Base-by-base conservation (phyloP, 257 asterid species). In the Pogostemon cablin region DNA sequence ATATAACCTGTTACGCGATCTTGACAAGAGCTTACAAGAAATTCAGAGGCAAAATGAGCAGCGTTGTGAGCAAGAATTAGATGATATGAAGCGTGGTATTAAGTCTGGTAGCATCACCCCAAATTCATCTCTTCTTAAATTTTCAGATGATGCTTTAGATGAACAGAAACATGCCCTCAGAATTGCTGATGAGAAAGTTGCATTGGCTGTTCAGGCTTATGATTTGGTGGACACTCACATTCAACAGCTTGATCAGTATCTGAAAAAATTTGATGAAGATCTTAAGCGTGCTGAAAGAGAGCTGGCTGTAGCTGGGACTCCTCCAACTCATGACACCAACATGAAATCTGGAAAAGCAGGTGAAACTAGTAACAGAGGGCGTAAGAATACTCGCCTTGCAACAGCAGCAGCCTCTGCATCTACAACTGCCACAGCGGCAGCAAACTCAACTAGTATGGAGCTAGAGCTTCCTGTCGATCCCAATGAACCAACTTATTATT, bases 201-300 rank as follows among this genome's bases (percentile, higher is more conserved):
- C 89, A 34, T 80, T 95, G 81, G 98, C 98, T 65, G 47, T 75
- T 66, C 98, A 91, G 81, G 93, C 96, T 41, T 91, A 95, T 82
- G 99, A 95, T 82, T 76, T 95, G 98, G 99, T 93, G 88, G 99
- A 93, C 78, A 72, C 95, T 67, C 96, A 91, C 74, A 84, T 95
- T 77, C 99, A 91, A 75, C 99, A 91, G 81, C 96, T 95, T 50
- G 99, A 95, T 82, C 98, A 86, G 74, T 89, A 87, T 73, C 62
- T 95, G 82, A 91, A 84, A 84, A 95, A 85, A 81, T 80, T 86
- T 58, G 98, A 91, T 71, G 98, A 95, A 79, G 96, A 89, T 78
- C 91, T 86, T 62, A 84, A 91, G n/a, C 88, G 87, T 5, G 96
- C 91, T 78, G 98, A 93, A 84, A 88, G 86, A 78, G 99, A 95